Evolutionary conservation across 2,329 filamentous ascomycete species (phyloP), one percentile per base, ranked within the genome.

Genomic region (Rhinocladiella mackenziei): DNA sequence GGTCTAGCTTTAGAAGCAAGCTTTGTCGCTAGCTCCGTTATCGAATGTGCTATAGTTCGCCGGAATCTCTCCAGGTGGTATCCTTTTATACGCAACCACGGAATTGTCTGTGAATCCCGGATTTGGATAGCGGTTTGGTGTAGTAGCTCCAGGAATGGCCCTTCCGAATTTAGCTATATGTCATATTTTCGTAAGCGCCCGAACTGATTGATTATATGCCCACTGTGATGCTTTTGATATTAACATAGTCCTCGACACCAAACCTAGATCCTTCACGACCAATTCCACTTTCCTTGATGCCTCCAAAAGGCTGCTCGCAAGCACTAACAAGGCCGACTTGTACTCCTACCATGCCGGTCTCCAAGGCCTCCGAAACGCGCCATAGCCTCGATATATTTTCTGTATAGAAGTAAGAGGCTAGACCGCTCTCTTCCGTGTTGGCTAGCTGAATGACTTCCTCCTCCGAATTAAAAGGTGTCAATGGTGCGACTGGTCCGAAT

Each of bases 281-380:
- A 1, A 44, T 28, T 7, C 41, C 41, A 51, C 63, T 69, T 22
- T 57, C 43, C 46, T 56, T 56, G 29, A 58, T 53, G 71, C 56
- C 56, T 8, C 56, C 56, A 32, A 57, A 54, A 4, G 48, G 50
- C 28, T 31, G 31, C 38, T 48, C 50, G n/a, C 39, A 39, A n/a
- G 42, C 48, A n/a, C 29, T 31, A 14, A 54, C 38, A 15, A 52
- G 10, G 4, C 51, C 73, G 4, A 72, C 73, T 52, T 75, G 75
- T 29, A 75, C 48, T 44, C 86, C 87, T 1, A 94, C 79, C 87
- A 94, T 94, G 40, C 87, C 87, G 1, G 89, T 84, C 62, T 94
- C 84, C 23, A 94, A 69, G 10, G 74, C 73, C 67, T 86, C 81
- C 0, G 80, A 77, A 0, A 86, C 81, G 68, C 57, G 75, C 71